These are phyloP conservation scores for Hirsutella rhossiliensis DNA, from an alignment of 2,329 filamentous ascomycete genomes.

Conservation along the genomic window DNA sequence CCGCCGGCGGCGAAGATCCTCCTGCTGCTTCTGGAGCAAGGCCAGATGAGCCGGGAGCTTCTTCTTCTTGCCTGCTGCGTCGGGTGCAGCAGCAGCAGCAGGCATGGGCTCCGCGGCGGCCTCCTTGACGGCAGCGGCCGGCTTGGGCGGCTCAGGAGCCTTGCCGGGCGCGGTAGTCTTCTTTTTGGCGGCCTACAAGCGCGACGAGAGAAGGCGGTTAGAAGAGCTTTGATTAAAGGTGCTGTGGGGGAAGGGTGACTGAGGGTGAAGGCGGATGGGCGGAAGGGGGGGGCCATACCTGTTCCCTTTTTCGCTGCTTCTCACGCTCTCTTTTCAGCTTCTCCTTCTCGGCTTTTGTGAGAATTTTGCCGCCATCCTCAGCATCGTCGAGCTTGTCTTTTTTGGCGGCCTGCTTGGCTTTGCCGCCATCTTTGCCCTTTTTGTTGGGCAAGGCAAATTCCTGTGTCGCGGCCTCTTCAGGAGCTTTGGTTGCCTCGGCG, in stretches of 20 bases:
- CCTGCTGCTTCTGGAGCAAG: constrained; percentile 71
- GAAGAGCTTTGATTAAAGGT: no score
- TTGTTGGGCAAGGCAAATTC: constrained; percentile 77
- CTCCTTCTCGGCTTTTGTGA: constrained; percentile 98
- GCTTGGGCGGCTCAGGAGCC: constrained; percentile 15
- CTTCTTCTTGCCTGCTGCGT: constrained; percentile 64
- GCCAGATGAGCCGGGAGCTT: constrained; percentile 69
- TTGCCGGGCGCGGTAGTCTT: constrained; percentile 38
- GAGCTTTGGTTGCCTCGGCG: constrained; percentile 49
- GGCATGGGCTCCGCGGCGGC: constrained; percentile 32
- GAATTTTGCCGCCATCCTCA: constrained; percentile 52
- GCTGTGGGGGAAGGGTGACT: not conserved
- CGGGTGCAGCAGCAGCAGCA: constrained; percentile 22
- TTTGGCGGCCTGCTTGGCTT: constrained; percentile 30
- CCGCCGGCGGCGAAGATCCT: constrained; percentile 53
- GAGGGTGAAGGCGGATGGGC: not conserved
- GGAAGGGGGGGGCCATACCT: constrained; percentile 40
- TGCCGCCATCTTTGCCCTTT: constrained; percentile 49
- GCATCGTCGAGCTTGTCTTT: constrained; percentile 37
- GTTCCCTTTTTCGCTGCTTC: constrained; percentile 97
- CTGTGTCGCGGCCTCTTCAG: constrained; percentile 69
- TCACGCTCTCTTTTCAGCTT: constrained; percentile 96
- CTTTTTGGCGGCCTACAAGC: constrained; percentile 62
- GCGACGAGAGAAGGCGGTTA: not conserved
- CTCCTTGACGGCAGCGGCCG: constrained; percentile 27